Conservation (phyloP, 176 grass and related monocot genomes). For the Juncus inflexus region DNA sequence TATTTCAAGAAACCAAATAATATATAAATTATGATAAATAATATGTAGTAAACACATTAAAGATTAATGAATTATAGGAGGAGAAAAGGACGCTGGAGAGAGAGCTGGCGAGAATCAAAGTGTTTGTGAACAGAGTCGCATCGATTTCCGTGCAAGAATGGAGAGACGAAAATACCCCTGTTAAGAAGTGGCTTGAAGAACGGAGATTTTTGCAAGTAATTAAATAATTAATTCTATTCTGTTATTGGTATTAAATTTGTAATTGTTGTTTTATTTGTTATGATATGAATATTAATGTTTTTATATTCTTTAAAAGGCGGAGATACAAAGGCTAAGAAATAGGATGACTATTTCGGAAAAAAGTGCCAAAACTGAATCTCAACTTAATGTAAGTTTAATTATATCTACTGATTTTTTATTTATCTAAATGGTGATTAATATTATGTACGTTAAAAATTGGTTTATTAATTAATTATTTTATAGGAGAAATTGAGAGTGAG, state of each 20-base stretch:
- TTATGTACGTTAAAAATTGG: not conserved
- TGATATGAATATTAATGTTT: not conserved
- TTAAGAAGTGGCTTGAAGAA: slow-evolving; percentile 92
- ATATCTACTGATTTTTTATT: not conserved
- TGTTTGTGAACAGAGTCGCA: slow-evolving; percentile 67
- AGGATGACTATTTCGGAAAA: slow-evolving; percentile 67
- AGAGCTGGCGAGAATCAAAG: slow-evolving; percentile 69
- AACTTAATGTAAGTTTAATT: slow-evolving; percentile 57
- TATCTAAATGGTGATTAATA: not conserved
- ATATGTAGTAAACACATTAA: too few relatives aligned
- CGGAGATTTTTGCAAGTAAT: slow-evolving; percentile 70
- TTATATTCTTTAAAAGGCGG: slow-evolving; percentile 44
- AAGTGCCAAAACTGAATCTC: slow-evolving; percentile 64
- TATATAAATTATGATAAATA: too few relatives aligned
- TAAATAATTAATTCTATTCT: not conserved
- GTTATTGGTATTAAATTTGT: not conserved
- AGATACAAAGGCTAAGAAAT: slow-evolving; percentile 63
- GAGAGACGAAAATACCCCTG: slow-evolving; percentile 74
- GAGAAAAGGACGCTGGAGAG: slow-evolving; percentile 87
- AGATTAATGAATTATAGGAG: slow-evolving; percentile 37
- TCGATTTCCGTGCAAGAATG: slow-evolving; percentile 59
- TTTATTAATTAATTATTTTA: slow-evolving; percentile 20
- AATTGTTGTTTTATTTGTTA: not conserved
- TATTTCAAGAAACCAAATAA: too few relatives aligned
- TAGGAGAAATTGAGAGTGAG: slow-evolving; percentile 80